Conservation (phyloP, 805 yeast species). For the Jamesozyma lodderae region DNA sequence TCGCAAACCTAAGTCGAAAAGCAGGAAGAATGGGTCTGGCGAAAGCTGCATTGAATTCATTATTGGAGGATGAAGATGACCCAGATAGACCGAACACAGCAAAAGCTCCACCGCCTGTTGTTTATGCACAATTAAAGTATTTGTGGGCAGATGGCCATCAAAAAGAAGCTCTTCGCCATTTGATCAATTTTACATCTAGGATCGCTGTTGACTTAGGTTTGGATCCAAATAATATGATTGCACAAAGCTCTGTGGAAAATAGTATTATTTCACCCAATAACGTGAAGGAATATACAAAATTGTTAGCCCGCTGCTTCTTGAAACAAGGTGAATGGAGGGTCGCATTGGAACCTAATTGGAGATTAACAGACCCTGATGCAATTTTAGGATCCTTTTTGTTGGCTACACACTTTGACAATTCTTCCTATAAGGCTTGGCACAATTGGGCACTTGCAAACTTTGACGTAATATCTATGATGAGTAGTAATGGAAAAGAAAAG, state of each 20-base stretch:
- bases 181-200: conserved; percentile 83
- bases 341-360: conserved; percentile 70
- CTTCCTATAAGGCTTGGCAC: conserved; percentile 99
- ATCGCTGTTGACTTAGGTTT: conserved; percentile 84
- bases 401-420: conserved; percentile 88
- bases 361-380: conserved; percentile 65
- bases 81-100: conserved; percentile 43
- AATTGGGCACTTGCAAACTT: conserved; percentile 98
- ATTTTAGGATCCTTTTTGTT: conserved; percentile 84
- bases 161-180: conserved; percentile 73
- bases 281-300: conserved; percentile 71
- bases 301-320: conserved; percentile 86
- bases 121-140: conserved; percentile 91
- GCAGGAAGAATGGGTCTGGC: conserved; percentile 89
- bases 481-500: conserved; percentile 21
- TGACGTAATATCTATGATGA: conserved; percentile 72
- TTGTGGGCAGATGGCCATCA: conserved; percentile 95
- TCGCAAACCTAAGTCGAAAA: conserved; percentile 91
- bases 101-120: conserved; percentile 92
- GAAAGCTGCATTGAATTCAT: conserved; percentile 75
- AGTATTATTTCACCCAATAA: conserved; percentile 42
- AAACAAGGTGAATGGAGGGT: conserved; percentile 99
- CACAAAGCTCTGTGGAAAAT: conserved; percentile 72
- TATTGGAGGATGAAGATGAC: conserved; percentile 66
- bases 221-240: conserved; percentile 76